Evolutionary conservation across 768 basidiomycete genomes (phyloP).

Genomic region (Epithele typhae): DNA sequence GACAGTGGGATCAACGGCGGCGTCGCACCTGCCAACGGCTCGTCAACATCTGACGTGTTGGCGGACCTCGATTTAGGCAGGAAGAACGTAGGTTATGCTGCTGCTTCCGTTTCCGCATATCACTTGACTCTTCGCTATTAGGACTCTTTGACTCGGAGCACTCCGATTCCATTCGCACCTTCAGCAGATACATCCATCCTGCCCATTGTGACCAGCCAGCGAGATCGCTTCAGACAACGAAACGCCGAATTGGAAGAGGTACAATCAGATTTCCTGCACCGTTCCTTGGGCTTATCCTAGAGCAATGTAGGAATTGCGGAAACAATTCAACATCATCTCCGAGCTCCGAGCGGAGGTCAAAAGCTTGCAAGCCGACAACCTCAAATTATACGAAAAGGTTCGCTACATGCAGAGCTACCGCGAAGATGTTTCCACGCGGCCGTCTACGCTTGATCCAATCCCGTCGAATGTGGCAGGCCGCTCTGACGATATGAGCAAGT

Average conservation of each 20-base stretch:
- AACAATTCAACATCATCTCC: slow-evolving; percentile 91
- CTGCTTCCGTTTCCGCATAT: too few relatives aligned
- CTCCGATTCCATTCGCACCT: slow-evolving; percentile 66
- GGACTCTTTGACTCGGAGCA: slow-evolving; percentile 37
- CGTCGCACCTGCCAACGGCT: slow-evolving; percentile 15
- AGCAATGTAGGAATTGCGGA: slow-evolving; percentile 76
- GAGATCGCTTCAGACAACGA: slow-evolving; percentile 95
- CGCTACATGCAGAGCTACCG: slow-evolving; percentile 97
- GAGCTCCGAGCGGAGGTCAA: slow-evolving; percentile 78
- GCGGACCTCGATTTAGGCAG: slow-evolving; percentile 71
- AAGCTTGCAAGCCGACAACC: slow-evolving; percentile 88
- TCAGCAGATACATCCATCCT: slow-evolving; percentile 91
- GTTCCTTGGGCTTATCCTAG: not conserved
- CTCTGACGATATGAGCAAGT: slow-evolving; percentile 80
- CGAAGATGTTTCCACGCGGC: slow-evolving; percentile 55
- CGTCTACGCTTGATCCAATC: slow-evolving; percentile 65
- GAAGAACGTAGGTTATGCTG: slow-evolving; percentile 36
- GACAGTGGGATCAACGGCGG: slow-evolving; percentile 27
- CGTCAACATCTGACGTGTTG: slow-evolving; percentile 48
- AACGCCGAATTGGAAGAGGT: slow-evolving; percentile 98
- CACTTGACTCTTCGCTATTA: not conserved
- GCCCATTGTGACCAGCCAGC: slow-evolving; percentile 97
- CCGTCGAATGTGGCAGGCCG: slow-evolving; percentile 40
- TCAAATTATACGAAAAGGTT: slow-evolving; percentile 98
- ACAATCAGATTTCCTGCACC: too few relatives aligned